Evolutionary conservation across 345 rosid species (phyloP).

Genomic region (Murraya paniculata): DNA sequence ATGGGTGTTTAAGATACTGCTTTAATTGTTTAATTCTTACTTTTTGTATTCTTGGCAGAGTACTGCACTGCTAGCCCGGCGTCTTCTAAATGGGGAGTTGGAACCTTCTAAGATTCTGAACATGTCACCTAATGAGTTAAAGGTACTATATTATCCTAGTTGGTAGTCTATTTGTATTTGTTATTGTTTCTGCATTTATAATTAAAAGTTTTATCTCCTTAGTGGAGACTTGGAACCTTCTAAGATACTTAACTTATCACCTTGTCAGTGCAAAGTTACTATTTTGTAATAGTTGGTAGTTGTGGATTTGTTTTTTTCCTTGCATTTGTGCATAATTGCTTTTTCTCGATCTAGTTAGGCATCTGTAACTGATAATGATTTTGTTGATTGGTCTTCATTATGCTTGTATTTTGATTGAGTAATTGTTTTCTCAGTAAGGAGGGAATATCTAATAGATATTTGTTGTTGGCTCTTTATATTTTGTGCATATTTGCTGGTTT

Average conservation of each 20-base stretch:
- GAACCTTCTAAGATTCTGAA: constrained; percentile 75
- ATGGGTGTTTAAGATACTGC: neutral
- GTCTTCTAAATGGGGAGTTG: constrained; percentile 79
- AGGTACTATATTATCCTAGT: constrained; percentile 40
- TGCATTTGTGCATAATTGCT: too few relatives aligned
- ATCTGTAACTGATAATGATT: neutral
- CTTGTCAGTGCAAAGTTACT: too few relatives aligned
- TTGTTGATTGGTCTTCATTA: neutral
- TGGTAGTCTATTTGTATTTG: too few relatives aligned
- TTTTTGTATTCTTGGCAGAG: constrained; percentile 33
- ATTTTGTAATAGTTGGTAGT: too few relatives aligned
- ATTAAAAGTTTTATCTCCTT: too few relatives aligned
- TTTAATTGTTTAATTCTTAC: neutral
- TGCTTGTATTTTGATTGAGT: neutral
- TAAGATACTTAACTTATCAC: too few relatives aligned
- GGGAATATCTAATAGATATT: neutral
- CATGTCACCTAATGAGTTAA: constrained; percentile 90
- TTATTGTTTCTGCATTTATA: too few relatives aligned
- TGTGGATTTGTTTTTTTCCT: too few relatives aligned
- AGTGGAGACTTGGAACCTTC: too few relatives aligned
- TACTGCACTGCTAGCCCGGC: constrained; percentile 56
- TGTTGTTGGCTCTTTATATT: neutral
- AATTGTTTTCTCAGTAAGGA: neutral
- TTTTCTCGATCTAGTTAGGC: neutral
- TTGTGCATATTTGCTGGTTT: too few relatives aligned